These are phyloP conservation scores for Dipsacomyces acuminosporus DNA, from an alignment of 371 early-diverging fungal species.

Conservation along the genomic window DNA sequence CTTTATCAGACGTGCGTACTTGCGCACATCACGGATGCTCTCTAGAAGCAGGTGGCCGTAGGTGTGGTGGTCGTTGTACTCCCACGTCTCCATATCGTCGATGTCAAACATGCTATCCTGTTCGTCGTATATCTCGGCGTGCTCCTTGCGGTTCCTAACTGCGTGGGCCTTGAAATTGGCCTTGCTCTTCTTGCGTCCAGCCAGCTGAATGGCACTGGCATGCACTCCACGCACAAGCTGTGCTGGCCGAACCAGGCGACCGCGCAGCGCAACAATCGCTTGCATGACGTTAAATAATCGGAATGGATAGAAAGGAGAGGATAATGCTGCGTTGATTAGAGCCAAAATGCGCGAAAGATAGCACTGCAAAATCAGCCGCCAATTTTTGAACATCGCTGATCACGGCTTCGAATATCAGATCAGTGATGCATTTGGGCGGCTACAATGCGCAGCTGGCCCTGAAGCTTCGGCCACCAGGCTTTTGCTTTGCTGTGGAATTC, in stretches of 20 bases:
- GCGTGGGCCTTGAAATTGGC: slow-evolving; percentile 5
- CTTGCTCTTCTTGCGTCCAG: slow-evolving; percentile 26
- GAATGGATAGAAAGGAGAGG: too few species aligned
- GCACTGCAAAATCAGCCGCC: too few species aligned
- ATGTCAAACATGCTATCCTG: slow-evolving; percentile 30
- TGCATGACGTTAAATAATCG: background rate
- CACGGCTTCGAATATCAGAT: too few species aligned
- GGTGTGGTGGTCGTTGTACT: slow-evolving; percentile 42
- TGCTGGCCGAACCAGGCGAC: slow-evolving; percentile 4
- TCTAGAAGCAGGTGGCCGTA: slow-evolving; percentile 42
- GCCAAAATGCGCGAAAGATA: too few species aligned
- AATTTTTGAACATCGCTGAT: too few species aligned
- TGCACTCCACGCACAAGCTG: slow-evolving; percentile 13
- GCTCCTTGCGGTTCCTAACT: slow-evolving; percentile 24
- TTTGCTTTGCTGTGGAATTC: too few species aligned
- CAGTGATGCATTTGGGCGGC: too few species aligned
- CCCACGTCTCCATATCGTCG: slow-evolving; percentile 17
- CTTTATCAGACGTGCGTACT: slow-evolving; percentile 42
- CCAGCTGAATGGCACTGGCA: slow-evolving; percentile 14
- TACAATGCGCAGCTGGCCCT: too few species aligned
- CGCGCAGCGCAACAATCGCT: background rate
- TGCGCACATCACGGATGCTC: slow-evolving; percentile 46
- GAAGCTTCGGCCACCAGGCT: too few species aligned
- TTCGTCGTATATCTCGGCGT: slow-evolving; percentile 28
- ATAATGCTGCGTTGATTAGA: too few species aligned